Percentiles rank a stretch among this genome's conserved stretches.
phyloP scores from a whole-genome alignment of 768 basidiomycete genomes.

The Podaxis sp. region DNA sequence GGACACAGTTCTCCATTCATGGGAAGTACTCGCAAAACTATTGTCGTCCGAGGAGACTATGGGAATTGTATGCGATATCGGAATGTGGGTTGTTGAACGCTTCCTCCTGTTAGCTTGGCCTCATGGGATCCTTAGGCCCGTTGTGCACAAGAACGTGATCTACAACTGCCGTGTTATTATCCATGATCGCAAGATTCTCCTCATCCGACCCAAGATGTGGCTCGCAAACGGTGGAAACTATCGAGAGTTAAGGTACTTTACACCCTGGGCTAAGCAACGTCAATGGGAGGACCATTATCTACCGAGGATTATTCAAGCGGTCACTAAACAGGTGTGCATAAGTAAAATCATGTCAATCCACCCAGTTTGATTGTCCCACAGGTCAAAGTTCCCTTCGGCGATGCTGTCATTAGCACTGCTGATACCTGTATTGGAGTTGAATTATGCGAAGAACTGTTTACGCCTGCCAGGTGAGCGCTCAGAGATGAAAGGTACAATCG shows the following conservation, averaged over 20 bases:
- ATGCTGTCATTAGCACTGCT: conserved; percentile 87
- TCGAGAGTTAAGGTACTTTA: conserved; percentile 85
- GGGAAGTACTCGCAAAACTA: conserved; percentile 96
- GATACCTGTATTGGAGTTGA: conserved; percentile 98
- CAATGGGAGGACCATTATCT: conserved; percentile 91
- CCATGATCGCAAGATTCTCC: conserved; percentile 79
- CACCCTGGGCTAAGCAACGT: conserved; percentile 90
- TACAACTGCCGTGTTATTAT: conserved; percentile 96
- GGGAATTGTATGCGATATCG: conserved; percentile 94
- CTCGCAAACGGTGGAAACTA: conserved; percentile 98
- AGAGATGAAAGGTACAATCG: not conserved
- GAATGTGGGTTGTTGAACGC: conserved; percentile 63
- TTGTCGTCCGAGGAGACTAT: conserved; percentile 72
- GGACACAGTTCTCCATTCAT: conserved; percentile 94
- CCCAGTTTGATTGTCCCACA: conserved; percentile 26
- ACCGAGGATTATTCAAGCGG: conserved; percentile 82
- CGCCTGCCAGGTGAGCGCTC: conserved; percentile 83
- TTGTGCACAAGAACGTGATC: conserved; percentile 96
- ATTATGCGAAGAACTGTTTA: conserved; percentile 96
- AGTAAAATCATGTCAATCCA: not conserved
- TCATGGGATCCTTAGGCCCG: conserved; percentile 62
- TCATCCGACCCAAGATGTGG: conserved; percentile 99
- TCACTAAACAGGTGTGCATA: conserved; percentile 77
- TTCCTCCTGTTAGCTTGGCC: not conserved
- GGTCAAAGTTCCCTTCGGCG: conserved; percentile 93